phyloP scores from a whole-genome alignment of 1,284 basidiomycete species.

The Stereum hirsutum region DNA sequence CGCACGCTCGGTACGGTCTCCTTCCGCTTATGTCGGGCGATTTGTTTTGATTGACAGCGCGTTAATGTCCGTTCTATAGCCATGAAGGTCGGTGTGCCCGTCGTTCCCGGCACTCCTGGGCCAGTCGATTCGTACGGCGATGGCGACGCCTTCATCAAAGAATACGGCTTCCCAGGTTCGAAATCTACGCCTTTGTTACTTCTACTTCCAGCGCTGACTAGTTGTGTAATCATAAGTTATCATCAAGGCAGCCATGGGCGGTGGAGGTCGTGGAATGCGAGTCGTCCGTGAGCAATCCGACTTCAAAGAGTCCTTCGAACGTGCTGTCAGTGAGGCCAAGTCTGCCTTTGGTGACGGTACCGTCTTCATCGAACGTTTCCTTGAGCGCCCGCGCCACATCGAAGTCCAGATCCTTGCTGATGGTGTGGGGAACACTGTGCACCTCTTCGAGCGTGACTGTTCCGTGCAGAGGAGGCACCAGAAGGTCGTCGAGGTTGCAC shows the following conservation, averaged over 20 bases:
- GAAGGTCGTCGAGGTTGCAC: conserved; percentile 98
- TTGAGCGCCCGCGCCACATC: conserved; percentile 94
- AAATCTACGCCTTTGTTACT: too few relatives aligned
- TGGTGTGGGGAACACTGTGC: conserved; percentile 86
- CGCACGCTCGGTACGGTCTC: conserved; percentile 63
- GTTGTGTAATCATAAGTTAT: conserved; percentile 46
- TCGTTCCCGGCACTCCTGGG: conserved; percentile 96
- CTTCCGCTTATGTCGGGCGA: background rate
- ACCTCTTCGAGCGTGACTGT: conserved; percentile 97
- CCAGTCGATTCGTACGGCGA: conserved; percentile 81
- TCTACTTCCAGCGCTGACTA: too few relatives aligned
- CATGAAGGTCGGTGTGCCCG: conserved; percentile 85
- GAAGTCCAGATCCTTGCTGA: conserved; percentile 97
- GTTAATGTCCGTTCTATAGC: conserved; percentile 34
- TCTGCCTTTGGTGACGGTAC: conserved; percentile 97
- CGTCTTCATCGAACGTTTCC: conserved; percentile 97
- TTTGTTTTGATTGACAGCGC: too few relatives aligned
- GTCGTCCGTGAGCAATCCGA: conserved; percentile 90
- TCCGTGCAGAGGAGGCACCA: conserved; percentile 97
- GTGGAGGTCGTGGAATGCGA: conserved; percentile 98
- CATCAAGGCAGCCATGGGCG: conserved; percentile 98
- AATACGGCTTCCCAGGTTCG: conserved; percentile 90
- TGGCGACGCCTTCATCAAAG: conserved; percentile 84
- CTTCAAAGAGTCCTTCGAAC: conserved; percentile 87
- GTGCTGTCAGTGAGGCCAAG: conserved; percentile 93